Percentiles rank a stretch among this genome's conserved stretches.
Evolutionary conservation across 257 asterid genomes (phyloP).

Genomic region (Ajuga chamaepitys): DNA sequence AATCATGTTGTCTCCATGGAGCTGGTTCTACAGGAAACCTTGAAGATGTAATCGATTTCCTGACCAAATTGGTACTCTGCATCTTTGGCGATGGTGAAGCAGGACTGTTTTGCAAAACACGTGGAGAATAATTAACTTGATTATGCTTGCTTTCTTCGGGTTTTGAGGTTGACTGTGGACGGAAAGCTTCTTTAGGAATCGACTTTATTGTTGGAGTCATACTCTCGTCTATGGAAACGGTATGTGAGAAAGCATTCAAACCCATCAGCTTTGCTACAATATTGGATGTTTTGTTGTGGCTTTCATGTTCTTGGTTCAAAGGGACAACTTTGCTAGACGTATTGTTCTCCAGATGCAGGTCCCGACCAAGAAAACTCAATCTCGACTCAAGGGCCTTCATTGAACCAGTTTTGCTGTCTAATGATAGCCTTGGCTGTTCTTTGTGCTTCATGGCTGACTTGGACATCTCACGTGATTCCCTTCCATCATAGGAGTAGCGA

Average conservation of each 20-base stretch:
- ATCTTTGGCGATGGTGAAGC: conserved; percentile 35
- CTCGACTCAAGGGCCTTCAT: conserved; percentile 50
- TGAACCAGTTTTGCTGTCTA: conserved; percentile 77
- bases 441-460: conserved; percentile 46
- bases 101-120: conserved; percentile 28
- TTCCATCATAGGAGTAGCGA: conserved; percentile 83
- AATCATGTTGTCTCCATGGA: conserved; percentile 68
- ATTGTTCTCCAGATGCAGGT: conserved; percentile 27
- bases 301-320: conserved; percentile 36
- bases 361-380: conserved; percentile 34
- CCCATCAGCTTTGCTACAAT: conserved; percentile 94
- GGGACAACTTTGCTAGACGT: conserved; percentile 15
- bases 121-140: conserved; percentile 28
- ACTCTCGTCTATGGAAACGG: conserved; percentile 26
- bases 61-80: conserved; percentile 21
- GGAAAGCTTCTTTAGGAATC: conserved; percentile 23
- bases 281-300: conserved; percentile 50
- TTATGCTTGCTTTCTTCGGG: conserved; percentile 29
- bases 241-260: conserved; percentile 58
- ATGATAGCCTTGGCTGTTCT: conserved; percentile 77
- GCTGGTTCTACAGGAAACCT: conserved; percentile 80
- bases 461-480: conserved; percentile 49
- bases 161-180: conserved; percentile 20
- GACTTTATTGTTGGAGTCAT: conserved; percentile 25
- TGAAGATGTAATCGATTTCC: conserved; percentile 31